These are phyloP conservation scores for Hypomyces perniciosus DNA, from an alignment of 2,329 filamentous ascomycete species.

Conservation along the genomic window DNA sequence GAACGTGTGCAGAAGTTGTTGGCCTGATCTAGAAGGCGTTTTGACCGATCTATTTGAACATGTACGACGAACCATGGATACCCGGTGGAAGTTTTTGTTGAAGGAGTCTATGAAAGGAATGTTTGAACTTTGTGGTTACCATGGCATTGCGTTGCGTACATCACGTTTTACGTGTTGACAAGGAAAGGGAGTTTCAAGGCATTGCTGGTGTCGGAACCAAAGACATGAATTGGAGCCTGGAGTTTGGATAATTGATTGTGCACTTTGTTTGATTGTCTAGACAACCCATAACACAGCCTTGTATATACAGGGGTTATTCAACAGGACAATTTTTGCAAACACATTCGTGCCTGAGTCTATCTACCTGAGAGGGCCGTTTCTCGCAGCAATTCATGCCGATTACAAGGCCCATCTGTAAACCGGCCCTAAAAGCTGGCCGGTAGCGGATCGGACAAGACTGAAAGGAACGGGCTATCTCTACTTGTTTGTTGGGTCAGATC, in stretches of 20 bases:
- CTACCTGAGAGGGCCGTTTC: too few relatives aligned
- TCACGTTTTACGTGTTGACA: neutral
- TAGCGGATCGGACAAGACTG: neutral
- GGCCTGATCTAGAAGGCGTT: neutral
- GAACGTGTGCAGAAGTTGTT: slow-evolving; percentile 31
- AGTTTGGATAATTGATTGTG: neutral
- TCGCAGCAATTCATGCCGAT: too few relatives aligned
- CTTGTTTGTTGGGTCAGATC: too few relatives aligned
- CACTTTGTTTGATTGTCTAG: neutral
- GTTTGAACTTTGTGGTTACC: slow-evolving; percentile 2
- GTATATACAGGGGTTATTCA: too few relatives aligned
- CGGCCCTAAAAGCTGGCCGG: slow-evolving; percentile 6
- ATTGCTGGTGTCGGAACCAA: slow-evolving; percentile 1
- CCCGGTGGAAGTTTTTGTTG: neutral
- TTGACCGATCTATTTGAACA: neutral
- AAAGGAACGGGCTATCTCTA: too few relatives aligned
- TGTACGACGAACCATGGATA: neutral
- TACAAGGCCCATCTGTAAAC: too few relatives aligned
- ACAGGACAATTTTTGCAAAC: too few relatives aligned
- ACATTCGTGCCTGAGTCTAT: too few relatives aligned
- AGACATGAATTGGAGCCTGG: slow-evolving; percentile 2
- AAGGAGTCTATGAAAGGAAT: neutral
- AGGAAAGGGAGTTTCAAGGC: neutral
- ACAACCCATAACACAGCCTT: neutral
- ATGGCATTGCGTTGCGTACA: slow-evolving; percentile 11